phyloP scores from a whole-genome alignment of 2,329 filamentous ascomycete species.

The Beauveria varroae region DNA sequence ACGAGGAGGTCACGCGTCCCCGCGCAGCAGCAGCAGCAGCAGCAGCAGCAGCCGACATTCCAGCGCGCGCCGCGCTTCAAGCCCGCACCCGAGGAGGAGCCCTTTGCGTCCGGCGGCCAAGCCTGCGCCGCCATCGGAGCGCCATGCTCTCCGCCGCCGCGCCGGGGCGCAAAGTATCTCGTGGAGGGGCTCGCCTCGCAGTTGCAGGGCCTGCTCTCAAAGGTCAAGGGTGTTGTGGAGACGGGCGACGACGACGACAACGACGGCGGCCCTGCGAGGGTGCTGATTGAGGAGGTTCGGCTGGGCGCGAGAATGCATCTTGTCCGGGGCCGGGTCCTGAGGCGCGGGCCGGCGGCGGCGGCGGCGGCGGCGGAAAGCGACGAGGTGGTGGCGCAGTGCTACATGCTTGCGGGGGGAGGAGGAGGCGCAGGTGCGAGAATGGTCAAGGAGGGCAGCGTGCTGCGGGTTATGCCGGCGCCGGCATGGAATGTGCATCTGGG shows the following conservation, averaged over 20 bases:
- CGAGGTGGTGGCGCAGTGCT: constrained; percentile 12
- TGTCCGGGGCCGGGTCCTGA: constrained; percentile 15
- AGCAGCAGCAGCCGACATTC: constrained; percentile 30
- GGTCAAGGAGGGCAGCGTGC: constrained; percentile 23
- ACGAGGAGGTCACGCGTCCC: constrained; percentile 11
- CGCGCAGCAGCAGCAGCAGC: constrained; percentile 24
- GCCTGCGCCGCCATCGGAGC: constrained; percentile 12
- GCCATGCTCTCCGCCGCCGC: constrained; percentile 28
- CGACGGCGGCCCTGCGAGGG: constrained; percentile 14
- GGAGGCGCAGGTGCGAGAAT: constrained; percentile 9
- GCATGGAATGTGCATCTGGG: constrained; percentile 31
- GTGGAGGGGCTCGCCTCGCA: constrained; percentile 30
- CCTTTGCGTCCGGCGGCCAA: constrained; percentile 12
- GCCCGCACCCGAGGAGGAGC: constrained; percentile 15
- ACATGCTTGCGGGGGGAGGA: constrained; percentile 29
- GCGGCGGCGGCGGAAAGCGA: not conserved
- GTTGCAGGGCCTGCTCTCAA: constrained; percentile 34
- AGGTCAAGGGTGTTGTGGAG: constrained; percentile 30
- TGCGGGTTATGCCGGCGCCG: constrained; percentile 26
- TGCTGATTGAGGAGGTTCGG: constrained; percentile 24
- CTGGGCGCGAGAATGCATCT: constrained; percentile 29
- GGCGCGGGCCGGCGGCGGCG: not conserved
- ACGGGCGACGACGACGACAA: constrained; percentile 1
- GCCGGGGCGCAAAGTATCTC: constrained; percentile 26
- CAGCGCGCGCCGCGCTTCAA: constrained; percentile 33